Base-by-base conservation (phyloP, 176 grass and related monocot genomes). In the Elymus sibiricus region DNA sequence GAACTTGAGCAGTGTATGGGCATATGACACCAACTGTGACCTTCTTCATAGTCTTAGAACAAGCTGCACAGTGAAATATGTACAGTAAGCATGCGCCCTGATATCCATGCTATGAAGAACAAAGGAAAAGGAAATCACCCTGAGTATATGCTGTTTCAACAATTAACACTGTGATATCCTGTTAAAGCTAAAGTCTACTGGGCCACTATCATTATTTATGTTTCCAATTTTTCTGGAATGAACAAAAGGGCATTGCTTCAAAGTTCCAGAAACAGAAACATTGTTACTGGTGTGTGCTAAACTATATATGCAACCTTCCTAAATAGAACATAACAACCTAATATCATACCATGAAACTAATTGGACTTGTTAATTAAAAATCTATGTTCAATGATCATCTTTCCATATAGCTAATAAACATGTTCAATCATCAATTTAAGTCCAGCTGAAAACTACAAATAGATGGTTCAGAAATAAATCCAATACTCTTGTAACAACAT, bases 21-120 rank as follows among this genome's bases (percentile, higher is more conserved):
- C 94, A 95, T 75, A 95, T 95, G 65, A 95, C 73, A 11, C 92
- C 95, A 80, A 97, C 86, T 67, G 90, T 89, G 78, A 92, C 76
- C 78, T 74, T 73, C 69, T 46, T 80, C 65, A 77, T 89, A 37
- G 37, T 70, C 85, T 63, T 85, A 68, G 31, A 40, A 76, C 69
- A 89, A 67, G 80, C 92, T 97, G 69, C 69, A 85, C 38, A n/a
- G 40, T 63, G 1, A 85, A 72, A 76, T 66, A 60, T 62, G 72
- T 76, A 69, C 10, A 79, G 42, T n/a, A 12, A 86, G 24, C 12
- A 66, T 89, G 65, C 3, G 16, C 43, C 17, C 28, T 31, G 25
- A 84, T 62, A 63, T 14, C 39, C 47, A 81, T 47, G 79, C 16
- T 74, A 78, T 78, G 78, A 61, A 22, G 14, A 58, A 39, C 76